Percentiles rank a stretch among this genome's conserved stretches.
These are phyloP conservation scores for Pythium coloratum DNA, from an alignment of 352 stramenopile species.

Conservation along the genomic window DNA sequence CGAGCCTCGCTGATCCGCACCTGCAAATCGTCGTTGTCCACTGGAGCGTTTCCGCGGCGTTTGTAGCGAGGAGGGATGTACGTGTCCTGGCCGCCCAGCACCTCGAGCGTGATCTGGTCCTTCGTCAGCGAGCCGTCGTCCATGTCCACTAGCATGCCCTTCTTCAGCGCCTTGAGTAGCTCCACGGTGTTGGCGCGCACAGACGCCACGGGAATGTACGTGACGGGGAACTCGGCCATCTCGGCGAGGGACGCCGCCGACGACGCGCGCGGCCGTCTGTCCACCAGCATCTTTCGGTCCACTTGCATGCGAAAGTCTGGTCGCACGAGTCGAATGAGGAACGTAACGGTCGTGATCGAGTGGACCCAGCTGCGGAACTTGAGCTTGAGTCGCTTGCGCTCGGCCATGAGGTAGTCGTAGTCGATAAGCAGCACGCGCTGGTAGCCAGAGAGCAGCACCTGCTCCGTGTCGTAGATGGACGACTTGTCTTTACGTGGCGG, in stretches of 20 bases:
- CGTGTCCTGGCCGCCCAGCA: constrained; percentile 58
- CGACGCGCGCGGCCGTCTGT: constrained; percentile 37
- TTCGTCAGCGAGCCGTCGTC: constrained; percentile 79
- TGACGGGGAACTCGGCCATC: constrained; percentile 61
- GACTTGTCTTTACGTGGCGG: constrained; percentile 38
- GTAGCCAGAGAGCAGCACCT: constrained; percentile 55
- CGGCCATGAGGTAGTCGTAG: constrained; percentile 70
- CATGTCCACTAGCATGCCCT: constrained; percentile 64
- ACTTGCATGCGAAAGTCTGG: constrained; percentile 51
- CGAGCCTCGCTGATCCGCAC: constrained; percentile 46
- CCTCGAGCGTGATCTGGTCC: constrained; percentile 75
- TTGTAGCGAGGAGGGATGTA: constrained; percentile 52
- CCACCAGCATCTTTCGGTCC: constrained; percentile 18
- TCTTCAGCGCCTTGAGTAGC: constrained; percentile 49
- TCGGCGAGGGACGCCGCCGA: constrained; percentile 46
- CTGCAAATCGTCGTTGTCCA: constrained; percentile 30
- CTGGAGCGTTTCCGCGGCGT: constrained; percentile 20
- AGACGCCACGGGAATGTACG: constrained; percentile 68
- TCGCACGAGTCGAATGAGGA: constrained; percentile 51
- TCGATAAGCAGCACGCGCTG: constrained; percentile 74
- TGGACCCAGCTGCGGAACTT: constrained; percentile 69
- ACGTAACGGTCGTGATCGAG: constrained; percentile 44
- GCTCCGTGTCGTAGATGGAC: constrained; percentile 43
- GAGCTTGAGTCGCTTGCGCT: constrained; percentile 54
- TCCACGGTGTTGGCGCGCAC: constrained; percentile 49